A percentile compares a stretch with the other conserved stretches of the same genome.
Conservation (phyloP, 176 grass and related monocot species). For the Aegilops umbellulata region DNA sequence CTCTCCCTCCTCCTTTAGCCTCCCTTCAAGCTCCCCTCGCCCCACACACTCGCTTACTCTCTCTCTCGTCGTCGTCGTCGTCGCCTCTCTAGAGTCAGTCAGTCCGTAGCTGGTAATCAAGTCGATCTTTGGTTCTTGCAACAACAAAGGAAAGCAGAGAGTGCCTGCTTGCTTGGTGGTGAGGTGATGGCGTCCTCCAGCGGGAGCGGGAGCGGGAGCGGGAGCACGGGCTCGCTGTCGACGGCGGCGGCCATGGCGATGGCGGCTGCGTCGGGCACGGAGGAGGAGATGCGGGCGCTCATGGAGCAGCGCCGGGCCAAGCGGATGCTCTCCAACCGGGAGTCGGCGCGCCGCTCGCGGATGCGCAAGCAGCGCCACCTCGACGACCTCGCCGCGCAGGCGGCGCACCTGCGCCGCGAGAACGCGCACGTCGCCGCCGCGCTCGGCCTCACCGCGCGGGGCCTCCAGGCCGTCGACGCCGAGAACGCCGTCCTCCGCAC, state of each 20-base stretch:
- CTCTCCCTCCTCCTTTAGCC: not conserved
- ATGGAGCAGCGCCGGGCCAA: constrained; percentile 74
- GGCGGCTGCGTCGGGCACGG: constrained; percentile 37
- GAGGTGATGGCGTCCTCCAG: constrained; percentile 87
- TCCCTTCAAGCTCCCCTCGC: not conserved
- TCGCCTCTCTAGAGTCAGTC: not conserved
- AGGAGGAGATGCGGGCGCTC: constrained; percentile 58
- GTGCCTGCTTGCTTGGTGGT: not conserved
- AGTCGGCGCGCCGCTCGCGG: constrained; percentile 83
- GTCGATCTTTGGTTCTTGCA: not conserved
- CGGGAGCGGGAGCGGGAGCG: constrained; percentile 49
- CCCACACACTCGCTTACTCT: not conserved
- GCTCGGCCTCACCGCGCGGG: constrained; percentile 59
- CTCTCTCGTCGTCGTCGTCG: not conserved
- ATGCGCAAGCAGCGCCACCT: constrained; percentile 94
- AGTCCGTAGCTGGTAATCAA: not conserved
- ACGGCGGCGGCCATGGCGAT: constrained; percentile 19
- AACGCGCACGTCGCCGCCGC: constrained; percentile 61
- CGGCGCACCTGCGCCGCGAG: constrained; percentile 62
- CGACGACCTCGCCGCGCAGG: constrained; percentile 73
- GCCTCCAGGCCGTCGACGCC: constrained; percentile 62
- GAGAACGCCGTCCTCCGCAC: constrained; percentile 91
- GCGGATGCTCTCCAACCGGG: constrained; percentile 89
- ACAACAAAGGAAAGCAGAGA: constrained; percentile 6
- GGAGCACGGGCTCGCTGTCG: constrained; percentile 45